phyloP scores from a whole-genome alignment of 225 moss, liverwort and hornwort genomes.

The Anthoceros angustus region DNA sequence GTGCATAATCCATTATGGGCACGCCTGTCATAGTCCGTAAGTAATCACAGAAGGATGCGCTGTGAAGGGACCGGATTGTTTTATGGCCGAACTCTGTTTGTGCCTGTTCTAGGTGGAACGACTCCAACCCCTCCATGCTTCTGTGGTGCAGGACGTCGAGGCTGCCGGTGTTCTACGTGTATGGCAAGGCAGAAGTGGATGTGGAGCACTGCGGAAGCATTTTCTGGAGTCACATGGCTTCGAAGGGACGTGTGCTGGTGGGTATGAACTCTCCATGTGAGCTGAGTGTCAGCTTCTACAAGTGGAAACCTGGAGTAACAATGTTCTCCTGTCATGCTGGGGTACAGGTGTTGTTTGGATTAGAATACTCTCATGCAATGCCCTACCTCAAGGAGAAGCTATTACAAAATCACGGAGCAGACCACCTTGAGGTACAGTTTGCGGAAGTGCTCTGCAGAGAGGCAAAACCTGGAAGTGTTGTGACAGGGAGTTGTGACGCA shows the following conservation, averaged over 20 bases:
- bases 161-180: constrained; percentile 72
- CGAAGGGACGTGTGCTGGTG: constrained; percentile 25
- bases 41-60: background rate
- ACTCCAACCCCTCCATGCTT: background rate
- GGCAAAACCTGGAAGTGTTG: constrained; percentile 26
- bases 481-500: too few relatives aligned
- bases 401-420: constrained; percentile 6
- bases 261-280: constrained; percentile 8
- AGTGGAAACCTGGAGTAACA: background rate
- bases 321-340: background rate
- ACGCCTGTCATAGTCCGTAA: constrained; percentile 51
- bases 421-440: constrained; percentile 28
- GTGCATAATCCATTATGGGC: constrained; percentile 80
- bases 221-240: constrained; percentile 25
- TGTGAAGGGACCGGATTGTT: background rate
- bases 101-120: background rate
- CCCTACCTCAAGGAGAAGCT: constrained; percentile 24
- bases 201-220: constrained; percentile 26
- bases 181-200: constrained; percentile 40
- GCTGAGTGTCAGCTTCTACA: background rate
- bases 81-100: background rate
- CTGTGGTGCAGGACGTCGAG: constrained; percentile 44
- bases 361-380: constrained; percentile 43
- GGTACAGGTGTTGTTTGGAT: constrained; percentile 40
- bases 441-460: constrained; percentile 34